A percentile compares a stretch with the other conserved stretches of the same genome.
These are phyloP conservation scores for Brasilioporus rufonigricans DNA, from an alignment of 768 basidiomycete species.

Conservation along the genomic window DNA sequence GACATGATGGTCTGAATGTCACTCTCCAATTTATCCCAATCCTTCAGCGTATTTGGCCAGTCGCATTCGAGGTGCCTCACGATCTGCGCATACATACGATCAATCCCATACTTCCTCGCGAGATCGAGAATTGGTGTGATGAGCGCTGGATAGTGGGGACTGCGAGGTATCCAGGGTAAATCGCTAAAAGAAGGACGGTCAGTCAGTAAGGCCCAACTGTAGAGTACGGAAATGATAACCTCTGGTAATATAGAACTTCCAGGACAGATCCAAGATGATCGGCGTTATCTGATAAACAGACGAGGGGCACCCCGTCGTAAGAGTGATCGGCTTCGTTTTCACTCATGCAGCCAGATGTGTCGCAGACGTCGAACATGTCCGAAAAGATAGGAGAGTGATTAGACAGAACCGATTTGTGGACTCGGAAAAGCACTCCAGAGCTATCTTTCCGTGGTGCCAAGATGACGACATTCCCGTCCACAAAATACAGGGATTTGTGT, in stretches of 20 bases:
- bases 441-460: too few species aligned
- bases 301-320: slow-evolving; percentile 9
- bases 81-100: slow-evolving; percentile 6
- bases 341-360: background rate
- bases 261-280: slow-evolving; percentile 10
- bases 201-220: background rate
- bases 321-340: background rate
- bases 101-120: slow-evolving; percentile 11
- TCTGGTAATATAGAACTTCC: slow-evolving; percentile 11
- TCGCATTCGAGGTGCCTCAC: slow-evolving; percentile 2
- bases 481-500: background rate
- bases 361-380: slow-evolving; percentile 5
- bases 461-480: too few species aligned
- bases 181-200: background rate
- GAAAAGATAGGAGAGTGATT: slow-evolving; percentile 6
- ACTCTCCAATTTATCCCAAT: slow-evolving; percentile 12
- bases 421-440: slow-evolving; percentile 4
- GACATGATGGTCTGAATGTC: background rate
- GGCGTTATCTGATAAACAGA: slow-evolving; percentile 3
- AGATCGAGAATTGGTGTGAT: slow-evolving; percentile 9
- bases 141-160: background rate
- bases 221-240: background rate
- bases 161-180: slow-evolving; percentile 5
- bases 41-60: slow-evolving; percentile 12
- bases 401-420: slow-evolving; percentile 16